Conservation (phyloP, 2,329 filamentous ascomycete genomes). For the Niveomyces coronatus region DNA sequence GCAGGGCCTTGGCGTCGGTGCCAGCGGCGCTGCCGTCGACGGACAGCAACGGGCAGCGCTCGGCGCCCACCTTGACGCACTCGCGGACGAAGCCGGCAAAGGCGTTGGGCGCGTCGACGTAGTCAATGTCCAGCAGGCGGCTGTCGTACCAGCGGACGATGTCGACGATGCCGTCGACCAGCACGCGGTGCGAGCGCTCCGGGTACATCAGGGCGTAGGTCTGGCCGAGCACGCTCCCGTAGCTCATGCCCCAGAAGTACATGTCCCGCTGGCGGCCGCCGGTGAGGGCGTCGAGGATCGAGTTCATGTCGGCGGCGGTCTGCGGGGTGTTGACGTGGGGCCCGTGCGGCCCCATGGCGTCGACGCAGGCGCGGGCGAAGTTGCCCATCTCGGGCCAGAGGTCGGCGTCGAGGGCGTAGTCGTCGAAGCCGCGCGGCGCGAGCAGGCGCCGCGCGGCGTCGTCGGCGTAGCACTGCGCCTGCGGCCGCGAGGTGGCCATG, state of each 20-base stretch:
- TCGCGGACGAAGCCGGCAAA: not conserved
- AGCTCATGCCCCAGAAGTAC: constrained; percentile 28
- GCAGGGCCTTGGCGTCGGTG: too few relatives aligned
- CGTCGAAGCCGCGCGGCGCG: too few relatives aligned
- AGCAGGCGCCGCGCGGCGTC: too few relatives aligned
- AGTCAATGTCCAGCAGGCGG: not conserved
- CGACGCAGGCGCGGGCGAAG: constrained; percentile 11
- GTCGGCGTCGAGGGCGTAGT: too few relatives aligned
- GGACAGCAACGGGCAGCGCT: constrained; percentile 14
- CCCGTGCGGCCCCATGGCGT: constrained; percentile 5
- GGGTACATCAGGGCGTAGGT: constrained; percentile 29
- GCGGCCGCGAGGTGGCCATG: too few relatives aligned
- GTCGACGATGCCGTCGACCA: not conserved
- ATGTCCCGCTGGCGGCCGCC: constrained; percentile 17
- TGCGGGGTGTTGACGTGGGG: constrained; percentile 13
- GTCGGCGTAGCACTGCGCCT: too few relatives aligned
- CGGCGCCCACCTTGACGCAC: not conserved
- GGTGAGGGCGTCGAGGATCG: constrained; percentile 11
- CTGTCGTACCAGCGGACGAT: not conserved
- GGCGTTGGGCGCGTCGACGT: not conserved
- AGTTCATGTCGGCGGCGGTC: constrained; percentile 15
- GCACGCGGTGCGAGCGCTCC: not conserved
- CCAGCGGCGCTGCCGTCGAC: constrained; percentile 26
- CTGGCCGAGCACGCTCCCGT: constrained; percentile 26
- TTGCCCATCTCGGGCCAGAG: constrained; percentile 32